These are phyloP conservation scores for Camellia granthamiana DNA, from an alignment of 148 eudicot genomes.

Conservation along the genomic window DNA sequence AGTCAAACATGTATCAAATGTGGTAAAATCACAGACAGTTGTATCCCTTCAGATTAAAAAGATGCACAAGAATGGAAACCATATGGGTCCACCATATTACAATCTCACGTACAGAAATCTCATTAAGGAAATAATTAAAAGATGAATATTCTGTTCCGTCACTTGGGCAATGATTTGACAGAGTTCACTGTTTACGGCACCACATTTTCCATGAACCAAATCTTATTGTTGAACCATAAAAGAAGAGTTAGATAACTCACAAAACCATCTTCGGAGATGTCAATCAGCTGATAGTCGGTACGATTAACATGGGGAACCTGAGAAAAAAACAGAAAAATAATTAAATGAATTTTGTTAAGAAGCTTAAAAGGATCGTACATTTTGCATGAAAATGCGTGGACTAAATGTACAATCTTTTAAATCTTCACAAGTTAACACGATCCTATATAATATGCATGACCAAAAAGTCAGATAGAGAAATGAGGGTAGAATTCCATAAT, in stretches of 20 bases:
- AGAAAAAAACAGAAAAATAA: background rate
- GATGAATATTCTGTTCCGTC: background rate
- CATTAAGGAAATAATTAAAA: background rate
- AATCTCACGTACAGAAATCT: background rate
- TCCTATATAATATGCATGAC: background rate
- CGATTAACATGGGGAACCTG: conserved; percentile 61
- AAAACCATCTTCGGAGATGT: conserved; percentile 60
- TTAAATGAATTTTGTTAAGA: no score
- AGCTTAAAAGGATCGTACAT: no score
- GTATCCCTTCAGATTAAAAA: background rate
- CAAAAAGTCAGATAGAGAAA: background rate
- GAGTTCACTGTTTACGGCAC: background rate
- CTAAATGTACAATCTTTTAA: no score
- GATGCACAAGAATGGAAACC: background rate
- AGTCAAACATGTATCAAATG: background rate
- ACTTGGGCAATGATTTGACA: background rate
- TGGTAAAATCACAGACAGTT: background rate
- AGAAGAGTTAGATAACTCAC: conserved; percentile 23
- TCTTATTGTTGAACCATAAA: background rate
- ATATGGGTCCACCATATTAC: background rate
- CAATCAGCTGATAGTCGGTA: conserved; percentile 60
- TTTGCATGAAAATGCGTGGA: no score
- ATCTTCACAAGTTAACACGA: no score
- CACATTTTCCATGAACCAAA: background rate
- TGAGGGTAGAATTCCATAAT: background rate